phyloP scores from a whole-genome alignment of 2,329 filamentous ascomycete genomes.

The Talaromyces sp. region DNA sequence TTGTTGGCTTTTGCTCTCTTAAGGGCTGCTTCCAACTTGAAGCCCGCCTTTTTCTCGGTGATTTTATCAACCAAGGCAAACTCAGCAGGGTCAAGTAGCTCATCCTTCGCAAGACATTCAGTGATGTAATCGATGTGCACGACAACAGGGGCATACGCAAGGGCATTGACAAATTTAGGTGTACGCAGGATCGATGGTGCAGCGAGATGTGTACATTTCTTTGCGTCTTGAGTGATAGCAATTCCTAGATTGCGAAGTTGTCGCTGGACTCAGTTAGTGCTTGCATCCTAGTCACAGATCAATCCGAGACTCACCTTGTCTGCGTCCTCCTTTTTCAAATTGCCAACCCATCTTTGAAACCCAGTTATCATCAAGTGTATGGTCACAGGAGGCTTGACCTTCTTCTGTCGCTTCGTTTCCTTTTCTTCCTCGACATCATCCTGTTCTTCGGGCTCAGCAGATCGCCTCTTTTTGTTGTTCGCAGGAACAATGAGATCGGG shows the following conservation, averaged over 20 bases:
- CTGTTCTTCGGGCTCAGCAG: constrained; percentile 44
- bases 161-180: constrained; percentile 83
- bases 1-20: constrained; percentile 69
- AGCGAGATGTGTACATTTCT: constrained; percentile 76
- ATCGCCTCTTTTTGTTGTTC: constrained; percentile 41
- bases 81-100: constrained; percentile 58
- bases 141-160: constrained; percentile 74
- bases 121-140: constrained; percentile 76
- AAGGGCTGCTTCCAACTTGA: constrained; percentile 65
- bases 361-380: constrained; percentile 79
- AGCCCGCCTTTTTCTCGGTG: constrained; percentile 65
- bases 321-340: constrained; percentile 66
- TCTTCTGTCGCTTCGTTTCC: constrained; percentile 58
- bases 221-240: constrained; percentile 68
- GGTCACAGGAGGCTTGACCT: constrained; percentile 56
- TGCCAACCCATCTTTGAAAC: constrained; percentile 73
- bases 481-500: constrained; percentile 32
- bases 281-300: constrained; percentile 11
- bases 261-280: constrained; percentile 48
- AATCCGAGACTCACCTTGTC: constrained; percentile 62
- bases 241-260: constrained; percentile 81
- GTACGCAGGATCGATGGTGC: constrained; percentile 84
- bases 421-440: constrained; percentile 45
- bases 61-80: constrained; percentile 66
- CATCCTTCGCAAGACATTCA: constrained; percentile 63